Base-by-base conservation (phyloP, 441 rosid genomes). In the Arabidopsis lyrata region DNA sequence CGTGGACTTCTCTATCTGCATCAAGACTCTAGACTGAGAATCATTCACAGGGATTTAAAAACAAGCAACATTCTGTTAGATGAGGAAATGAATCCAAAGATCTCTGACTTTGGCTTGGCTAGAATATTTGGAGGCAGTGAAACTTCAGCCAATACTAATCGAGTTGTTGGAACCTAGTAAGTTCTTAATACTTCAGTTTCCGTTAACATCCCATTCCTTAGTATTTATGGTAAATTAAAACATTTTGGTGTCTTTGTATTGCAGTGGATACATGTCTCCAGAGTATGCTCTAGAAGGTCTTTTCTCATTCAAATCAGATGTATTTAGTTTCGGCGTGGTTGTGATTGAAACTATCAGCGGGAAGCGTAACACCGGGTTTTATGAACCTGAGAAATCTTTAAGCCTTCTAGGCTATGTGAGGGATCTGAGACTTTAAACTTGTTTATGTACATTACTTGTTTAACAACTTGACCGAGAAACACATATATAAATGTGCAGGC, bases 111-210 rank as follows among this genome's bases (percentile, higher is more conserved):
- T 59, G 88, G 88, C 12, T 56, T 83, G 60, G 85, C 86, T 64
- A 81, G 83, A 44, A 85, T 87, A 48, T 83, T 90, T 49, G 86
- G 83, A 56, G 85, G 89, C 36, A 90, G 81, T 68, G 82, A 90
- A 79, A 86, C 76, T 8, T 86, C 80, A 34, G 92, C 79, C 34
- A 84, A 44, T 74, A 89, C 92, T 4, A 75, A 74, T 9, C 78
- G 87, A 68, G 88, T 90, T 4, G 83, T 86, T n/a, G 91, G 92
- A 36, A 90, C 92, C 32, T 87, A 86, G 92, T 90, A 77, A 81
- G 92, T 64, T 54, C 0, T 15, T 9, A n/a, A 29, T 53, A 29
- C 15, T 31, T 58, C 3, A 1, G 5, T 50, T 50, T 32, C 2
- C 47, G 57, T 32, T 42, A 31, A 3, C 70, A 39, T 49, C 38